phyloP scores from a whole-genome alignment of 345 rosid species.

The Murraya paniculata region DNA sequence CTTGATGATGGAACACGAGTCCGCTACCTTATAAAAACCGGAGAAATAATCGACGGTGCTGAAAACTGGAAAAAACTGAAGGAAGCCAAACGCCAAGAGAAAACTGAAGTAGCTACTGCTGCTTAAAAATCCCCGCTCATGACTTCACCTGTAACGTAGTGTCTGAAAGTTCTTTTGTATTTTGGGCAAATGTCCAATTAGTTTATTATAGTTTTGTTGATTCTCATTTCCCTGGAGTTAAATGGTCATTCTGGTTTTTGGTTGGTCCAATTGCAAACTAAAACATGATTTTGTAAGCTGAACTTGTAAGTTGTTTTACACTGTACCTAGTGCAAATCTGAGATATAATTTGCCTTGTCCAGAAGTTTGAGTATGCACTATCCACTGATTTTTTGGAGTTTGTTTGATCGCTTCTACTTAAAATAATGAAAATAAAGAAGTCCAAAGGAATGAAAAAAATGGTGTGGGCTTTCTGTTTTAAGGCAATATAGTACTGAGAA shows the following conservation, averaged over 20 bases:
- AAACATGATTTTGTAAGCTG: not conserved
- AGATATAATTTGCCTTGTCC: not conserved
- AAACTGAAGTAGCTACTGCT: slow-evolving; percentile 50
- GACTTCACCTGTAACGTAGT: not conserved
- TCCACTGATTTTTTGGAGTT: not conserved
- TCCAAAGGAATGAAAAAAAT: not conserved
- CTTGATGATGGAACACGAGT: slow-evolving; percentile 69
- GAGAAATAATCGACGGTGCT: slow-evolving; percentile 69
- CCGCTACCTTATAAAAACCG: slow-evolving; percentile 78
- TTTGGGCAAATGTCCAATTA: not conserved
- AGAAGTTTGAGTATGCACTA: not conserved
- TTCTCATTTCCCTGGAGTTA: not conserved
- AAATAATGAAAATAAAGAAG: not conserved
- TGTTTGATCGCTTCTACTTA: not conserved
- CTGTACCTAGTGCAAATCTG: not conserved
- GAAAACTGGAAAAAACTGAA: slow-evolving; percentile 79
- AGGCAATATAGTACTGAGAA: not conserved
- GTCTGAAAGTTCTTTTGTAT: not conserved
- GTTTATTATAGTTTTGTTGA: not conserved
- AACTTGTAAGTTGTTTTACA: not conserved
- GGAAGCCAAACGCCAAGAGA: slow-evolving; percentile 52
- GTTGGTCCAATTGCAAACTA: not conserved
- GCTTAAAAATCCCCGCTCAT: slow-evolving; percentile 12
- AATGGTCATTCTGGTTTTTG: not conserved
- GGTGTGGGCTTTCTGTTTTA: not conserved